Base-by-base conservation (phyloP, 805 yeast genomes). In the Ogataea naganishii region DNA sequence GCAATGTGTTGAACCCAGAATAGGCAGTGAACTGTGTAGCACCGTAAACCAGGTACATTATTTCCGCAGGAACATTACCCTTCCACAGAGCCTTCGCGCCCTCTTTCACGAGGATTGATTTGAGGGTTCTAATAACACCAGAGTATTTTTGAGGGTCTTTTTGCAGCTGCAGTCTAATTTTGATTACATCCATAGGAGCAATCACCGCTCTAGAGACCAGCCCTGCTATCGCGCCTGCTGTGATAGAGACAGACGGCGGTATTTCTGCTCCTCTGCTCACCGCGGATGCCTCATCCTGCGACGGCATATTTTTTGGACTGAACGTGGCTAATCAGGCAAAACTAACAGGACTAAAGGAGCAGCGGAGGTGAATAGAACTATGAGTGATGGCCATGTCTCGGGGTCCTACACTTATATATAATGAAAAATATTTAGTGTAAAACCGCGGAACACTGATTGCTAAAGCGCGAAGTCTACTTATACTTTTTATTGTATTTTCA, bases 51-150 rank as follows among this genome's bases (percentile, higher is more conserved):
- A 89, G 60, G 46, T 92, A 92, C 75, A 92, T 71, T 22, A 75
- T 52, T 39, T 85, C 85, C 0, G 97, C 98, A 0, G 98, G 95
- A 0, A 84, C 66, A 49, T 92, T 92, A 0, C 98, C 98, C 51
- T 86, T 88, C 97, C 97, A 92, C n/a, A 89, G 62, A 0, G 85
- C 89, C 4, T 53, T 36, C 1, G 78, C 24, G 5, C 60, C 60
- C 52, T 89, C 97, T 20, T 72, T 63, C 13, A 51, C 48, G 1
- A 67, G 38, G 2, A 85, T 66, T 2, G 60, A 51, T 10, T 36
- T 38, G 27, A 72, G 49, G 0, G 77, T 61, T 13, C 49, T 33
- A 3, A 43, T 19, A 3, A 62, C 47, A 3, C 71, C 66, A 8
- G 42, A 38, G 37, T 64, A 62, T 30, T 51, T 50, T 10, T 29